Base-by-base conservation (phyloP, 768 basidiomycete species). In the Collybiopsis confluens region DNA sequence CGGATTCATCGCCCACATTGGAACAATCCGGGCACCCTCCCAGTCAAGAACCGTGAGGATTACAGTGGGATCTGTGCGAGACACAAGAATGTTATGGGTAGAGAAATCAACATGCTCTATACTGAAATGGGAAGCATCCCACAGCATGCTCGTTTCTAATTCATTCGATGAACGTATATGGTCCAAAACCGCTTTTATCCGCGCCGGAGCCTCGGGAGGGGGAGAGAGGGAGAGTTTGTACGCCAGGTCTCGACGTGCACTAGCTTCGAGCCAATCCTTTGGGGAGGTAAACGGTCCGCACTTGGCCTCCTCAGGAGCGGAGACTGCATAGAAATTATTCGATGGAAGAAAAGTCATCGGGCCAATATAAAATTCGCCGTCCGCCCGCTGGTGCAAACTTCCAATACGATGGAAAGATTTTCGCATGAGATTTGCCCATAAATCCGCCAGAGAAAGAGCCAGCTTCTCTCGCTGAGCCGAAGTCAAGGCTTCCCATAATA, bases 271-370 rank as follows among this genome's bases (percentile, higher is more conserved):
- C 54, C 54, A 56, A 10, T 45, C 54, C 20, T 40, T n/a, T 42
- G 43, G 16, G 16, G 37, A 54, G 6, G 35, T 26, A 27, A 54
- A 56, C 30, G 59, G 57, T 1, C 59, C 57, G 26, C 59, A 56
- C 30, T 54, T 56, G 2, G 24, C 30, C n/a, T 8, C 23, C 16
- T 37, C 37, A 40, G 45, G 58, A 42, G 54, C 50, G 24, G 41
- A 40, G 23, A 51, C 27, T 15, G 30, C 53, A 36, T 33, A 42
- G 18, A 20, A 13, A 35, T 28, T 40, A 3, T 43, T 38, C 21
- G 36, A 37, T 23, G 43, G 54, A 53, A 45, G 44, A 48, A 40
- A 54, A 45, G 51, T 42, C 45, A 58, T 52, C 15, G 54, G 54
- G n/a, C 58, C 58, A 7, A 58, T 44, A 13, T 7, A 40, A 33